A percentile compares a stretch with the other conserved stretches of the same genome.
Evolutionary conservation across 805 yeast species (phyloP).

Genomic region (Ogataea ganodermae): DNA sequence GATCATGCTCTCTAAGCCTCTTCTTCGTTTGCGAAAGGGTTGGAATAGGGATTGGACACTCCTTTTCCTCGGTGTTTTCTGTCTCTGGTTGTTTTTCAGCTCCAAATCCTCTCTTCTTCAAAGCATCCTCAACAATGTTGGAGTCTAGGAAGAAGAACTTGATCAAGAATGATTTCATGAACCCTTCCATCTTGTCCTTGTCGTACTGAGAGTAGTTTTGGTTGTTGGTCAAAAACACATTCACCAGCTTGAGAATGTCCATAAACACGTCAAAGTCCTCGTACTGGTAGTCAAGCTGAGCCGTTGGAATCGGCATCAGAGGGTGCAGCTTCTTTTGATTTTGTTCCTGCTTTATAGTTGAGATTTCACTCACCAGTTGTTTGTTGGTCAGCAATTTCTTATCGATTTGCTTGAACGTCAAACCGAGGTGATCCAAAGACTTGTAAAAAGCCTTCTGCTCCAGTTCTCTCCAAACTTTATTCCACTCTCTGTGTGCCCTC

Average conservation of each 20-base stretch:
- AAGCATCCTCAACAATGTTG: constrained; percentile 46
- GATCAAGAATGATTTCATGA: constrained; percentile 68
- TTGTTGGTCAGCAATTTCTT: constrained; percentile 88
- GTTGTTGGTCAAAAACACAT: constrained; percentile 64
- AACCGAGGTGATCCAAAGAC: constrained; percentile 91
- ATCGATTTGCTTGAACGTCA: constrained; percentile 96
- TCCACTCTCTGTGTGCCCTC: constrained; percentile 97
- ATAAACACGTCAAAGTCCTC: constrained; percentile 66
- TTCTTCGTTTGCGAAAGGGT: constrained; percentile 39
- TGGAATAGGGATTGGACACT: constrained; percentile 17
- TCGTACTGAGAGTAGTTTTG: constrained; percentile 80
- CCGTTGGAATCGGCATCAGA: constrained; percentile 82
- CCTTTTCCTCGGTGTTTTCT: constrained; percentile 27
- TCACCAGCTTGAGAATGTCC: constrained; percentile 71
- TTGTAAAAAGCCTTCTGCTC: constrained; percentile 94
- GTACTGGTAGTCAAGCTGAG: constrained; percentile 59
- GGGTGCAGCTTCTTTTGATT: constrained; percentile 84
- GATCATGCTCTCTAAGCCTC: constrained; percentile 58
- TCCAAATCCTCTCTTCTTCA: constrained; percentile 37
- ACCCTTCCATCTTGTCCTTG: constrained; percentile 71
- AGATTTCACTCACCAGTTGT: constrained; percentile 86
- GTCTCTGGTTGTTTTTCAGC: constrained; percentile 26
- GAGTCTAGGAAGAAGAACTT: constrained; percentile 67
- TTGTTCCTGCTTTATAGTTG: constrained; percentile 90
- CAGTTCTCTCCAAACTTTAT: constrained; percentile 97